Conservation (phyloP, 805 yeast species). For the Candida corydali region DNA sequence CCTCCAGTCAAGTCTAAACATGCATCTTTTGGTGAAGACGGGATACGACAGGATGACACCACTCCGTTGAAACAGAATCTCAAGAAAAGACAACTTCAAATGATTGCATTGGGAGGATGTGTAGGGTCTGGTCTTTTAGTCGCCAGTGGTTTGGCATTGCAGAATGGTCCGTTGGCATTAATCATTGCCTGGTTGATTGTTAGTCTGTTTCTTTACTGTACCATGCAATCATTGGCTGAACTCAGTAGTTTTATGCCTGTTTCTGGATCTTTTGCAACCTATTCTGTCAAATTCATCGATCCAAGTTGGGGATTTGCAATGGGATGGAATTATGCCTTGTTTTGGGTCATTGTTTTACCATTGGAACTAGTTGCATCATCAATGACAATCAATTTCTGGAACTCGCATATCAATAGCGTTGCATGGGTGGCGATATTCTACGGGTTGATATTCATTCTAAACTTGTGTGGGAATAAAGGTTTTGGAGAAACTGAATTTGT, state of each 20-base stretch:
- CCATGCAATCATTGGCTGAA: slow-evolving; percentile 41
- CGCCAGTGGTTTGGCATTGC: slow-evolving; percentile 35
- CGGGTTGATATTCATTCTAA: slow-evolving; percentile 31
- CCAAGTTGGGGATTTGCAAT: slow-evolving; percentile 44
- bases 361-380: slow-evolving; percentile 41
- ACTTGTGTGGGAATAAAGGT: slow-evolving; percentile 31
- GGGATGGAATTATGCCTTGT: slow-evolving; percentile 42
- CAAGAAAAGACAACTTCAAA: slow-evolving; percentile 29
- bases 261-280: slow-evolving; percentile 38
- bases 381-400: slow-evolving; percentile 38
- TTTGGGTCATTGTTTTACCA: slow-evolving; percentile 43
- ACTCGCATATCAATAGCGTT: slow-evolving; percentile 32
- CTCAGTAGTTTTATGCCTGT: slow-evolving; percentile 36
- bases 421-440: slow-evolving; percentile 40
- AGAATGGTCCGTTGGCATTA: slow-evolving; percentile 25
- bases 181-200: slow-evolving; percentile 34
- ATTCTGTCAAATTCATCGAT: slow-evolving; percentile 38
- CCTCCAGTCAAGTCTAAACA: slow-evolving; percentile 17
- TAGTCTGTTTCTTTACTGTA: slow-evolving; percentile 36
- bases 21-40: slow-evolving; percentile 1
- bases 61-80: slow-evolving; percentile 18
- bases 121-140: slow-evolving; percentile 40
- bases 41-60: slow-evolving; percentile 5
- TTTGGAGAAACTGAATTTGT: slow-evolving; percentile 37
- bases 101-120: slow-evolving; percentile 41